Evolutionary conservation across 1,139 yeast species (phyloP), one percentile per base, ranked within the genome.

Genomic region (Saccharomyces hybrid): DNA sequence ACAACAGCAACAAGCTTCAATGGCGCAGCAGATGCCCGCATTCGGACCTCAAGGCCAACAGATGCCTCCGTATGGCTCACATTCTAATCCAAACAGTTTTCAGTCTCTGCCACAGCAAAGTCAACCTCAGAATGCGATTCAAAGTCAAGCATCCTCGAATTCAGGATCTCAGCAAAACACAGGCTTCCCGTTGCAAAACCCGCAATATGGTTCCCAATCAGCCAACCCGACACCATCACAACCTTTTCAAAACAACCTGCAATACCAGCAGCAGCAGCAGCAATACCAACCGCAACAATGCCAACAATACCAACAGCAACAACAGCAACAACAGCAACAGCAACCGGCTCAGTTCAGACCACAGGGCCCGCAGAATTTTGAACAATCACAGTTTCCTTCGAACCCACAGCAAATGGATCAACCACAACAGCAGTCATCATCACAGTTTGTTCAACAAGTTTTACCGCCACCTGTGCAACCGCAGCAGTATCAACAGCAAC

Each of bases 241-340:
- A 5, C 11, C 25, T 5, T 20, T 13, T 9, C 44, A 38, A 11
- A 38, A 38, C 26, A n/a, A n/a, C 5, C n/a, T 16, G 28, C 56
- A 31, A 9, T 48, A 38, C 23, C 56, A 51, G 38, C 61, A 49
- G 38, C 56, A 51, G 27, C 53, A 38, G 9, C 56, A 44, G 42
- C 53, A 50, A 20, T 20, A 20, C 20, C 20, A 20, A 20, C 20
- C 20, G 20, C 20, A 20, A 20, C 20, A 20, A 20, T 20, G 20
- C 20, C 20, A 20, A 20, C 20, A 20, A 20, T 20, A 20, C 20
- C 20, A 20, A 20, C 20, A 20, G 20, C 20, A 20, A 20, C 20
- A 20, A 20, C 20, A 20, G 20, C 20, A 20, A 20, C 20, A 20
- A 2, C 20, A 20, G 20, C 20, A 20, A 20, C 20, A 20, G 20